Evolutionary conservation across 139 green algal genomes (phyloP).

Genomic region (Tetraselmis striata): DNA sequence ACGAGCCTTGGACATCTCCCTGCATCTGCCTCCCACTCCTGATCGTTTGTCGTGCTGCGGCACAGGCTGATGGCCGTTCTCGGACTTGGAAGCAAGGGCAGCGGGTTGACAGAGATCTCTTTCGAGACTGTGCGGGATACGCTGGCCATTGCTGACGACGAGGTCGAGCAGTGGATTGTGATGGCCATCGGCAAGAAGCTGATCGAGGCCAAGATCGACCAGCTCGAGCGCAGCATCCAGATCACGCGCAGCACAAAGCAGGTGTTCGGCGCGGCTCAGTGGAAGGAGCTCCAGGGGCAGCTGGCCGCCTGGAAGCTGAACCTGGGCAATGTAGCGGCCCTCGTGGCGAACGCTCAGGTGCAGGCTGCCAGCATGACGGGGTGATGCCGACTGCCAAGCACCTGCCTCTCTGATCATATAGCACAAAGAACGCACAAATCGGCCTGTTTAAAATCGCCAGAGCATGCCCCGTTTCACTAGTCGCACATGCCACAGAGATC

Average conservation of each 20-base stretch:
- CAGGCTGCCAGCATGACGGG: neutral
- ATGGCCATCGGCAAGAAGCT: constrained; percentile 45
- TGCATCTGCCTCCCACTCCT: too few species aligned
- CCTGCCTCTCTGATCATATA: too few species aligned
- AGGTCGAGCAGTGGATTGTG: constrained; percentile 45
- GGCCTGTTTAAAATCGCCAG: too few species aligned
- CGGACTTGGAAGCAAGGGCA: neutral
- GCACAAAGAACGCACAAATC: too few species aligned
- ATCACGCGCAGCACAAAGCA: constrained; percentile 31
- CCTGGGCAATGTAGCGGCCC: neutral
- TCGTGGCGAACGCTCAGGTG: neutral
- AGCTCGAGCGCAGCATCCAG: constrained; percentile 22
- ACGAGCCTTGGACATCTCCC: neutral
- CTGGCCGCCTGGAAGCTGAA: constrained; percentile 33
- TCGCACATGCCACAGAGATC: too few species aligned
- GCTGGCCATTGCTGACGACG: constrained; percentile 3
- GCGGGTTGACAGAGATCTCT: neutral
- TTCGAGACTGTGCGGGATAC: neutral
- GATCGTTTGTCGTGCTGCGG: neutral
- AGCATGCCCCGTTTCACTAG: too few species aligned
- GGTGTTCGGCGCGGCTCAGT: constrained; percentile 36
- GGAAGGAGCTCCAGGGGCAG: constrained; percentile 32
- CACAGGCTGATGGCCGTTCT: neutral
- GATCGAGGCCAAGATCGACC: constrained; percentile 28
- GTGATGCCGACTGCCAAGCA: neutral